Base-by-base conservation (phyloP, 2,329 filamentous ascomycete species). In the Sphaerulina vaccinii region DNA sequence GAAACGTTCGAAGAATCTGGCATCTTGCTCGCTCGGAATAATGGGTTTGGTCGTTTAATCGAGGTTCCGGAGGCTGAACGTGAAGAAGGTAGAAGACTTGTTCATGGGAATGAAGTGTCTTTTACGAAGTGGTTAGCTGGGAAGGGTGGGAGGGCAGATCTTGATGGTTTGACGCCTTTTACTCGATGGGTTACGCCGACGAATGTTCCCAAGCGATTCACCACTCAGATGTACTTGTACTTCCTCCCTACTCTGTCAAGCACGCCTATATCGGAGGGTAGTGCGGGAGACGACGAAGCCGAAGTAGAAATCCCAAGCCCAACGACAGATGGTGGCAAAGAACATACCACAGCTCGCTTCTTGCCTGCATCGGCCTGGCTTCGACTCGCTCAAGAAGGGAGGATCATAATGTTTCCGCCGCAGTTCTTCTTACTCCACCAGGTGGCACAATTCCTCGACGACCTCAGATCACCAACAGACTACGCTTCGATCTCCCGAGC, bases 1-100 rank as follows among this genome's bases (percentile, higher is more conserved):
- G 93, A 97, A 75, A 90, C 90, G 0, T 97, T 97, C 66, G 93
- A 99, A 68, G 93, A 97, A 73, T 91, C 88, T 58, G 93, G 93
- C 0, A 90, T 96, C 48, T 72, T 97, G 21, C 77, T 97, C 2
- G 89, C 88, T 0, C 75, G 73, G 19, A 73, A 70, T 50, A 72
- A 73, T 53, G 70, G 70, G 9, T 75, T 76, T 5, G 79, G 78
- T 0, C 70, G 74, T 16, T 70, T 92, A 45, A 71, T 93, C 23
- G 78, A 83, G 35, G 68, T 95, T 5, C 69, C 78, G 0, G 77
- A 81, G 6, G 70, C 71, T 1, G 80, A 84, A 52, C 75, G 85
- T 22, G 85, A 90, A 46, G 70, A 75, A 45, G 89, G 84, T 1
- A 78, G 91, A 50, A 80, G 79, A 62, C 74, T 75, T 5, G 83